These are phyloP conservation scores for Arthrobotrys conoides DNA, from an alignment of 2,329 filamentous ascomycete species.

Conservation along the genomic window DNA sequence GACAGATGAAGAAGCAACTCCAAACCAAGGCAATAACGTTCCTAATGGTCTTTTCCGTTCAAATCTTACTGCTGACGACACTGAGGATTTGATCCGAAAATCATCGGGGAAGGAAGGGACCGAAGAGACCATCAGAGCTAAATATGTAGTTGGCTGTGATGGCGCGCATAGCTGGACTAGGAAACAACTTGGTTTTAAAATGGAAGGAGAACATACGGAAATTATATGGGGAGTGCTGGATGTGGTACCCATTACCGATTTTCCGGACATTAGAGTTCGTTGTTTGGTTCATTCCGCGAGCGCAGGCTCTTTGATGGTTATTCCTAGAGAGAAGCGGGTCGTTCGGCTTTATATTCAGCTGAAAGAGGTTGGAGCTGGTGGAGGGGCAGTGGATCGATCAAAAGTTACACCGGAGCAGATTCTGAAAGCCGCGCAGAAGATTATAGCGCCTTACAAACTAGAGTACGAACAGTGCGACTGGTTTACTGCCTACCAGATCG, in stretches of 20 bases:
- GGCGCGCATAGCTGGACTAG: slow-evolving; percentile 78
- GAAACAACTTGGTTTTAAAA: slow-evolving; percentile 72
- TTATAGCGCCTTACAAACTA: slow-evolving; percentile 77
- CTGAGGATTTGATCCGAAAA: slow-evolving; percentile 62
- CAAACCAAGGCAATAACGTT: slow-evolving; percentile 66
- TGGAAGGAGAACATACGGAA: slow-evolving; percentile 73
- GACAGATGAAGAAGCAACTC: slow-evolving; percentile 73
- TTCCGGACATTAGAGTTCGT: slow-evolving; percentile 66
- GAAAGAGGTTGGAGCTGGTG: slow-evolving; percentile 69
- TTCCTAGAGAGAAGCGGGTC: slow-evolving; percentile 75
- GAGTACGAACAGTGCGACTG: slow-evolving; percentile 76
- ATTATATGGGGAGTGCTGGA: slow-evolving; percentile 72
- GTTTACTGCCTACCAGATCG: slow-evolving; percentile 79
- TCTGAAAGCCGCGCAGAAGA: slow-evolving; percentile 75
- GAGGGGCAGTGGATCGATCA: slow-evolving; percentile 72
- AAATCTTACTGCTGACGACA: slow-evolving; percentile 73
- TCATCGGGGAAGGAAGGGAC: slow-evolving; percentile 65
- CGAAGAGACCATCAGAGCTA: slow-evolving; percentile 71
- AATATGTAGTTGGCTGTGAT: slow-evolving; percentile 78
- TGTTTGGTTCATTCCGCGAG: slow-evolving; percentile 71
- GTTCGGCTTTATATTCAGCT: slow-evolving; percentile 78
- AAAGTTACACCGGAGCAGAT: slow-evolving; percentile 77
- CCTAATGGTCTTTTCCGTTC: slow-evolving; percentile 74
- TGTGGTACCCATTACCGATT: slow-evolving; percentile 72
- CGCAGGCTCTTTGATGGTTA: slow-evolving; percentile 75